Conservation (phyloP, 148 eudicot genomes). For the Rhododendron mucronatum region DNA sequence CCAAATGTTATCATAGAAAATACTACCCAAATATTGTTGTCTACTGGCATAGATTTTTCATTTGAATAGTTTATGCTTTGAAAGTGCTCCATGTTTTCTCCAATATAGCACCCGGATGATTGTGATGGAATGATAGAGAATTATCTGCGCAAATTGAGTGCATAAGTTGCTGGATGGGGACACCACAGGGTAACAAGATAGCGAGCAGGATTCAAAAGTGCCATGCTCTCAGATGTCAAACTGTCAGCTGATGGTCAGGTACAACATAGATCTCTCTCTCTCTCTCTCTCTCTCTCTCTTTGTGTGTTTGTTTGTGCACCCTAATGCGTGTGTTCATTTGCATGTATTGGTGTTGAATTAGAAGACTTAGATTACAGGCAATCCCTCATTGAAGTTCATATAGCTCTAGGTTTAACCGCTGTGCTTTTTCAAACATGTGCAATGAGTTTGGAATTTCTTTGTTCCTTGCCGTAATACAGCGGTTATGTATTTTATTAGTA, state of each 20-base stretch:
- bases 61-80: not conserved
- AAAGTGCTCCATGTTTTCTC: not conserved
- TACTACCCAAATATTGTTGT: not conserved
- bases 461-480: not conserved
- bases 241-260: constrained; percentile 95
- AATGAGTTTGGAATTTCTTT: not conserved
- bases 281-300: constrained; percentile 12
- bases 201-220: constrained; percentile 82
- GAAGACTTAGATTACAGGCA: not conserved
- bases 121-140: constrained; percentile 1
- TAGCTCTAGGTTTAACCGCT: not conserved
- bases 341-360: not conserved
- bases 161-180: constrained; percentile 81
- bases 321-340: not conserved
- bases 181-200: constrained; percentile 46
- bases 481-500: not conserved
- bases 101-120: not conserved
- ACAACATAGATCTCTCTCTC: constrained; percentile 8
- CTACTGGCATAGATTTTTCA: not conserved
- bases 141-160: constrained; percentile 15
- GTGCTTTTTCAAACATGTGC: not conserved
- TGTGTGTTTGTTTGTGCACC: not conserved
- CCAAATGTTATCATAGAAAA: not conserved
- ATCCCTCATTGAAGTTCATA: not conserved
- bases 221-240: constrained; percentile 74